phyloP scores from a whole-genome alignment of 108 stramenopile genomes.

The Nitzschia sp. region DNA sequence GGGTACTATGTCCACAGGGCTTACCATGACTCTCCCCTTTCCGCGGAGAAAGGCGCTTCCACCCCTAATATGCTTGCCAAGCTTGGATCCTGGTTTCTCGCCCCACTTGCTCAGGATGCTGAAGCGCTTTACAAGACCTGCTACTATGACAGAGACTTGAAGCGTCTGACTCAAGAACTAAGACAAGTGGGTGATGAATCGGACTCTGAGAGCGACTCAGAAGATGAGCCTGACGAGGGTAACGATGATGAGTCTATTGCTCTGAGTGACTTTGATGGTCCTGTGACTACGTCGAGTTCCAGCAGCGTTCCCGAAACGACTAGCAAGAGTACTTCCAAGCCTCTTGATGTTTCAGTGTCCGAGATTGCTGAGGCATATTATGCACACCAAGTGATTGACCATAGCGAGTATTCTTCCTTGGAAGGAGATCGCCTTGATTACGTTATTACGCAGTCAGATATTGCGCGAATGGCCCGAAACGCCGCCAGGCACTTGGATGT shows the following conservation, averaged over 20 bases:
- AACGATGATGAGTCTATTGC: slow-evolving; percentile 13
- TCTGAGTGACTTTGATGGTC: slow-evolving; percentile 20
- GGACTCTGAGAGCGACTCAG: slow-evolving; percentile 22
- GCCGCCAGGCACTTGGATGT: slow-evolving; percentile 73
- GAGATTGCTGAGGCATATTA: slow-evolving; percentile 55
- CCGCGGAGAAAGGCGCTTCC: slow-evolving; percentile 2
- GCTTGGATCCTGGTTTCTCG: slow-evolving; percentile 35
- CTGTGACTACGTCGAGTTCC: not conserved
- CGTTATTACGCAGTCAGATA: slow-evolving; percentile 78
- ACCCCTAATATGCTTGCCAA: slow-evolving; percentile 16
- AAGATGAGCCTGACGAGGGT: slow-evolving; percentile 8
- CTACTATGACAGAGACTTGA: slow-evolving; percentile 3
- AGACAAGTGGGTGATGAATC: slow-evolving; percentile 17
- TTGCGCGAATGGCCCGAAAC: slow-evolving; percentile 72
- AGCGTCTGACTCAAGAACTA: not conserved
- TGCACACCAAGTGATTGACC: slow-evolving; percentile 42
- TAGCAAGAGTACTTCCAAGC: slow-evolving; percentile 5
- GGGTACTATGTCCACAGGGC: not conserved
- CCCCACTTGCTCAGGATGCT: slow-evolving; percentile 24
- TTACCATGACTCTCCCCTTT: not conserved
- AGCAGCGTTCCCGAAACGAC: not conserved
- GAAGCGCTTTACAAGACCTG: slow-evolving; percentile 8
- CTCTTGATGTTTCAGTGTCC: slow-evolving; percentile 32
- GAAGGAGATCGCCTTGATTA: slow-evolving; percentile 60
- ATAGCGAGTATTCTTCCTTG: slow-evolving; percentile 8